These are phyloP conservation scores for Cephaloascus fragrans DNA, from an alignment of 805 yeast species.

Conservation along the genomic window DNA sequence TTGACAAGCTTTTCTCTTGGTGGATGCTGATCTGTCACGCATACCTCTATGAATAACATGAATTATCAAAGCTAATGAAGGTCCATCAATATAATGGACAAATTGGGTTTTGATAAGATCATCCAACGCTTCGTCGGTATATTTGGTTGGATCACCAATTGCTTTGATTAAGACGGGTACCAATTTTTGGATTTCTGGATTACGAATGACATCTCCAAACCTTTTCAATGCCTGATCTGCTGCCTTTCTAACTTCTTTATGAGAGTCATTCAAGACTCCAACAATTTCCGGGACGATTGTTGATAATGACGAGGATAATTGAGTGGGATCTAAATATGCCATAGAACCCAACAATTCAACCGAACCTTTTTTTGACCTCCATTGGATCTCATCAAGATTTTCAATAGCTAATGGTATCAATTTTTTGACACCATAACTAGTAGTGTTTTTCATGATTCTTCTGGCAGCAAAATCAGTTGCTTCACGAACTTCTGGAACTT, in stretches of 20 bases:
- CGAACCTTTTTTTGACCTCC: constrained; percentile 97
- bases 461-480: constrained; percentile 85
- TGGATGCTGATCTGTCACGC: constrained; percentile 87
- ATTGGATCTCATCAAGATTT: constrained; percentile 78
- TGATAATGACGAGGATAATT: constrained; percentile 80
- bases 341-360: constrained; percentile 93
- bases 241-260: constrained; percentile 92
- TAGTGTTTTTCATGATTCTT: constrained; percentile 81
- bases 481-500: constrained; percentile 73
- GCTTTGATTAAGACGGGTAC: constrained; percentile 86
- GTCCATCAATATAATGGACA: constrained; percentile 96
- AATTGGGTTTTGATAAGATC: constrained; percentile 83
- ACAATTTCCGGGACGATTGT: constrained; percentile 94
- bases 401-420: constrained; percentile 85
- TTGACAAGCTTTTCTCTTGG: constrained; percentile 91
- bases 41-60: constrained; percentile 95
- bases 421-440: constrained; percentile 84
- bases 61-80: constrained; percentile 88
- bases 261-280: constrained; percentile 88
- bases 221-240: constrained; percentile 83
- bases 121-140: constrained; percentile 83
- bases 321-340: constrained; percentile 96
- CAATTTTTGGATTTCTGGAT: constrained; percentile 90
- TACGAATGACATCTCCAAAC: constrained; percentile 94
- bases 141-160: constrained; percentile 89